Percentiles rank a stretch among this genome's conserved stretches.
phyloP scores from a whole-genome alignment of 169 alveolate species.

The Cyclospora cayetanensis region DNA sequence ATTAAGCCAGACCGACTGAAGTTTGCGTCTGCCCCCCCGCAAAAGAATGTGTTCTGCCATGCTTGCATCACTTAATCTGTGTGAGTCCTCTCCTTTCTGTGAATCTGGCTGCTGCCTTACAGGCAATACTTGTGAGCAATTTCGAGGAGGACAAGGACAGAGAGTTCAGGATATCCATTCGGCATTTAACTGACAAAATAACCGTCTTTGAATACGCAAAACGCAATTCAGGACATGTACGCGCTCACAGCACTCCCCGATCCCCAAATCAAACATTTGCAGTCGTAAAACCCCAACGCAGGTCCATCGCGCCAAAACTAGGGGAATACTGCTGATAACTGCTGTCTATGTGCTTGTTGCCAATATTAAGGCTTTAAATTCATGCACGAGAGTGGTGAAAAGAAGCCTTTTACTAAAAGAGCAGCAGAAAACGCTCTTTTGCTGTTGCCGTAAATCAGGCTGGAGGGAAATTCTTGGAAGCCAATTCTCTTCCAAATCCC shows the following conservation, averaged over 20 bases:
- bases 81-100: not conserved
- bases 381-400: too few relatives aligned
- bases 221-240: slow-evolving; percentile 84
- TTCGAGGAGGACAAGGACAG: slow-evolving; percentile 86
- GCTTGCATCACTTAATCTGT: too few relatives aligned
- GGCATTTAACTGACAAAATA: slow-evolving; percentile 83
- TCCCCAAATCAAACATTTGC: too few relatives aligned
- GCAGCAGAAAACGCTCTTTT: not conserved
- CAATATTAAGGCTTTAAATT: too few relatives aligned
- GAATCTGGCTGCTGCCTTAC: not conserved
- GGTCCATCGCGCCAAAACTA: too few relatives aligned
- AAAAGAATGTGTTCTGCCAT: too few relatives aligned
- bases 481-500: not conserved
- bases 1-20: too few relatives aligned
- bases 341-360: too few relatives aligned
- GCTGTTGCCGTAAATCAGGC: not conserved
- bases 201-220: slow-evolving; percentile 83
- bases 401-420: not conserved
- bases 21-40: too few relatives aligned
- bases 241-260: not conserved
- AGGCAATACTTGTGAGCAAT: slow-evolving; percentile 56
- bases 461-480: slow-evolving; percentile 67
- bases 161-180: slow-evolving; percentile 82
- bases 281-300: too few relatives aligned
- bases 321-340: too few relatives aligned